Base-by-base conservation (phyloP, 2,329 filamentous ascomycete genomes). In the Hysterium pulicare region DNA sequence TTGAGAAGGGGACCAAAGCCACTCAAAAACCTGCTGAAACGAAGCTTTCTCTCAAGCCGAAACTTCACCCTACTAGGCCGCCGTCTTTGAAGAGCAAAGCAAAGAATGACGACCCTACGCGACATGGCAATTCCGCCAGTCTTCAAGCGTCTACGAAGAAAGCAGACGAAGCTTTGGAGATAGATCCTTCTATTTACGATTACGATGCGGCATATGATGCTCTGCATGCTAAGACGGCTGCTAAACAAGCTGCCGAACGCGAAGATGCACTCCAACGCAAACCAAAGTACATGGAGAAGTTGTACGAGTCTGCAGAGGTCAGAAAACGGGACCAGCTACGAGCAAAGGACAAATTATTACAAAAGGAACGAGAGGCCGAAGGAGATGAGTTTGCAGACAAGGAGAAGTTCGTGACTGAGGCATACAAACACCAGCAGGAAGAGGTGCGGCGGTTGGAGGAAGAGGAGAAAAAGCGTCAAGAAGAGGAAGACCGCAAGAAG, bases 171-270 rank as follows among this genome's bases (percentile, higher is more conserved):
- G 86, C 86, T 2, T 74, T 82, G 47, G 75, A 80, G 45, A 61
- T 85, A 7, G 87, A 93, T 56, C 72, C 86, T 1, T 83, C 81
- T 37, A 83, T 93, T 53, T 93, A 90, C 72, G 87, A 93, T 68
- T 94, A 93, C 70, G 88, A 94, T 62, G 78, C 78, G 2, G 86
- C 88, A 17, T 90, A 89, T 69, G 87, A 91, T 54, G 85, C 84
- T 1, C 73, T 91, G 31, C 84, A 87, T 51, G 70, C 71, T 2
- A 61, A 68, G 11, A 58, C 61, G 3, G 78, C 81, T 13, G 76
- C 82, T 45, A 77, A 80, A 52, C 76, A 77, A 45, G 72, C 71
- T 4, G 75, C 74, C 5, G 71, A 72, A 35, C 72, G 73, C 33
- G 72, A 72, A 41, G 76, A 76, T 40, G 76, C 78, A 3, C 67